A percentile compares a stretch with the other conserved stretches of the same genome.
These are phyloP conservation scores for Prosopis cineraria DNA, from an alignment of 306 rosid genomes.

Conservation along the genomic window DNA sequence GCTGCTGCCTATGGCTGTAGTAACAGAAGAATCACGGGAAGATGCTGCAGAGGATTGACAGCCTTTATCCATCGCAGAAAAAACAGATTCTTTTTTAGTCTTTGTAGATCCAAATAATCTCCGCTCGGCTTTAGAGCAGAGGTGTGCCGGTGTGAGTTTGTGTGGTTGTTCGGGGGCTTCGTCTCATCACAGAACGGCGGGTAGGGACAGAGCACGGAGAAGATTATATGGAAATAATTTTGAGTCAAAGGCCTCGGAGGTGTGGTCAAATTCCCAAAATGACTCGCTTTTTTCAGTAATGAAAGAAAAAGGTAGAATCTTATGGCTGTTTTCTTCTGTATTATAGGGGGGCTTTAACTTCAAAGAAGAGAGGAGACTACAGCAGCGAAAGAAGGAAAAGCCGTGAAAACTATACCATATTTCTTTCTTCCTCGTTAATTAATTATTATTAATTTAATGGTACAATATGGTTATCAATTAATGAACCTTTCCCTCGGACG, in stretches of 20 bases:
- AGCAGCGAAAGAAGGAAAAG: constrained; percentile 31
- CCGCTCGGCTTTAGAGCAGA: constrained; percentile 1
- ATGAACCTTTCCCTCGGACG: neutral
- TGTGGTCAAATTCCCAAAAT: neutral
- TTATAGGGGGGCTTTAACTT: neutral
- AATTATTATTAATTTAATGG: neutral
- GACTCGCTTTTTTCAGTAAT: constrained; percentile 34
- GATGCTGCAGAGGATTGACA: constrained; percentile 44
- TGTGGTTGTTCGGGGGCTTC: constrained; percentile 33
- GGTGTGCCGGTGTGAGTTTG: neutral
- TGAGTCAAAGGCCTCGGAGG: neutral
- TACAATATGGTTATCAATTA: neutral
- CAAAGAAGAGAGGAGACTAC: constrained; percentile 37
- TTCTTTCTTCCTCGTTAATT: neutral
- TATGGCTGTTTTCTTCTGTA: constrained; percentile 16
- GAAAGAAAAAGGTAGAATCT: neutral
- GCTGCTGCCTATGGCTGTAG: neutral
- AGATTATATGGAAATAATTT: constrained; percentile 9
- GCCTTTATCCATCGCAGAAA: constrained; percentile 45
- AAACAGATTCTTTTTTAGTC: neutral
- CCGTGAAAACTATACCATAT: neutral
- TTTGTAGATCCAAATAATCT: neutral
- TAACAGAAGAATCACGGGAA: neutral
- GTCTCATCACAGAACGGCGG: constrained; percentile 34
- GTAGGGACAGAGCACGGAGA: constrained; percentile 37